Evolutionary conservation across 805 yeast species (phyloP).

Genomic region (Ascoidea rubescens): DNA sequence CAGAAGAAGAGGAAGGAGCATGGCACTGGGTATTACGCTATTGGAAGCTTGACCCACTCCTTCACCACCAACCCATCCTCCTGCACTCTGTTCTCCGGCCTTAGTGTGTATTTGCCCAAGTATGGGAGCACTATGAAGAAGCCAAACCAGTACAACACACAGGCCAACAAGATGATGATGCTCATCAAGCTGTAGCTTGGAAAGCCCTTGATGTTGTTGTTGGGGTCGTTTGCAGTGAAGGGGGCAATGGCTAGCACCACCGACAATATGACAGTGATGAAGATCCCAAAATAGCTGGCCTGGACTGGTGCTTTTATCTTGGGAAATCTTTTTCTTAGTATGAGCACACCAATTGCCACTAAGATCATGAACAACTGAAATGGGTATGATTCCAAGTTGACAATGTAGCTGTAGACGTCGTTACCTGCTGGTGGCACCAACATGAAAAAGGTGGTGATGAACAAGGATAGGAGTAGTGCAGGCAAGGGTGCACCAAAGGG

Average conservation of each 20-base stretch:
- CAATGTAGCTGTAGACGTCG: constrained; percentile 10
- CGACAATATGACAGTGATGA: constrained; percentile 3
- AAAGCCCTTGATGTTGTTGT: constrained; percentile 3
- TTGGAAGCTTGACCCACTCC: constrained; percentile 1
- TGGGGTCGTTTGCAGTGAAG: constrained; percentile 2
- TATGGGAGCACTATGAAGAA: constrained; percentile 7
- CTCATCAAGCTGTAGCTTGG: constrained; percentile 7
- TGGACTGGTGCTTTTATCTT: constrained; percentile 8
- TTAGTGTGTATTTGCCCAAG: constrained; percentile 4
- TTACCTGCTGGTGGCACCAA: constrained; percentile 9
- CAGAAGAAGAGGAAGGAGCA: too few species aligned
- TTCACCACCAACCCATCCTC: constrained; percentile 9
- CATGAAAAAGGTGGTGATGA: constrained; percentile 14
- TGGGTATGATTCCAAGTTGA: constrained; percentile 8
- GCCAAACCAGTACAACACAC: constrained; percentile 5
- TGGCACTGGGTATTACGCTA: too few species aligned
- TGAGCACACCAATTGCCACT: constrained; percentile 8
- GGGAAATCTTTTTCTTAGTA: constrained; percentile 8
- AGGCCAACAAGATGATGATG: constrained; percentile 1
- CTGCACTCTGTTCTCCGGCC: constrained; percentile 4
- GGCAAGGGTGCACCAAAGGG: constrained; percentile 44
- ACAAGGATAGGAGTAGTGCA: constrained; percentile 24
- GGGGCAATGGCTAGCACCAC: constrained; percentile 7
- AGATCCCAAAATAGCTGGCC: constrained; percentile 8
- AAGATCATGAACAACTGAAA: constrained; percentile 8